Base-by-base conservation (phyloP, 2,329 filamentous ascomycete genomes). In the Arthrobotrys pseudoclavata region DNA sequence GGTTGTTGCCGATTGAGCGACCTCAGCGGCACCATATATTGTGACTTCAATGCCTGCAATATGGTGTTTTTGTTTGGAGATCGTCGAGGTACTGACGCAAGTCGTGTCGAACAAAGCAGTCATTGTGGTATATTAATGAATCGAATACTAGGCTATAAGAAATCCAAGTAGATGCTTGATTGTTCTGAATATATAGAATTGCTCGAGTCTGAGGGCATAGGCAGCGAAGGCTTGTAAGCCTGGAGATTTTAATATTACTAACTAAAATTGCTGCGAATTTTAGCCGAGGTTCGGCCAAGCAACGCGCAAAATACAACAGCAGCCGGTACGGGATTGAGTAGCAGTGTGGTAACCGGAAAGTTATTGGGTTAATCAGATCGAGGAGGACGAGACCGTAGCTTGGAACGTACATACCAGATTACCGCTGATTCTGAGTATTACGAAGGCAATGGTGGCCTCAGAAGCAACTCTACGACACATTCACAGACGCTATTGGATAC, bases 21-120 rank as follows among this genome's bases (percentile, higher is more conserved):
- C 87, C 82, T 97, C 92, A 31, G 89, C 85, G 1, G 97, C 88
- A 18, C 95, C 94, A 84, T 94, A 94, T 74, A 97, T 87, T 76
- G 92, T 92, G 61, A 91, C 89, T 9, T 92, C 86, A 67, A 97
- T 89, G 55, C 94, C 94, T 50, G 91, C 89, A 83, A 98, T 92
- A 77, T 90, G 88, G 12, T 72, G 62, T 3, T 45, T 77, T 48
- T 68, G 60, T 47, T 67, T 70, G 31, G 74, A 77, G 50, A 67
- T 68, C 4, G 37, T 62, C 18, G 71, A 69, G 20, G 40, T 29
- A 45, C 26, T 64, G 45, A 40, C 48, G 37, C 69, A 74, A 18
- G 48, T 61, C 7, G 47, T 69, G 57, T 76, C 71, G 34, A 64
- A 76, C 60, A 69, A 31, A 34, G 71, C 37, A 0, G 71, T 53